phyloP scores from a whole-genome alignment of 257 asterid genomes.

The Solanum lycopersicoides region DNA sequence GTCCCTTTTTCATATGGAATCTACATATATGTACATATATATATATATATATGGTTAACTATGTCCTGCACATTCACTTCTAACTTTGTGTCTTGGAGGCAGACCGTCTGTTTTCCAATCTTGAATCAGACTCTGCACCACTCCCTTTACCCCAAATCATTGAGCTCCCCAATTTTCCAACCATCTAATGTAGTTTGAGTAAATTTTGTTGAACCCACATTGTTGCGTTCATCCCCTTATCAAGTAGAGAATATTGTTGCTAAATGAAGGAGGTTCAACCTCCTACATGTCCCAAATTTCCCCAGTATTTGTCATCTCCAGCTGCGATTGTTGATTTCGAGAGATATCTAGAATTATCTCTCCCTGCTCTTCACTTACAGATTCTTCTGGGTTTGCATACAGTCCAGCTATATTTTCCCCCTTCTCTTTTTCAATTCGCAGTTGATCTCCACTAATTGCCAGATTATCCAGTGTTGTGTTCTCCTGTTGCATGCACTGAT shows the following conservation, averaged over 20 bases:
- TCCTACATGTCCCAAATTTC: not conserved
- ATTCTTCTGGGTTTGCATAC: not conserved
- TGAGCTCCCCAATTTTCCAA: not conserved
- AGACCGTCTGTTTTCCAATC: not conserved
- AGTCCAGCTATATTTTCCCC: not conserved
- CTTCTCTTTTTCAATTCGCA: not conserved
- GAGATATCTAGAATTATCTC: not conserved
- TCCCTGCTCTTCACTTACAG: not conserved
- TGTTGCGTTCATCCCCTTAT: not conserved
- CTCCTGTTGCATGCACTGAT: not conserved
- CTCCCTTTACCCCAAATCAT: not conserved
- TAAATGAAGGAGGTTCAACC: not conserved
- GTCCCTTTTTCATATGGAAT: too few species aligned
- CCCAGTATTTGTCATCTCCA: not conserved
- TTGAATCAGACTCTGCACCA: not conserved
- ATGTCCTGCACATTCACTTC: not conserved
- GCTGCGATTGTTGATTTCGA: not conserved
- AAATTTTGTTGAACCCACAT: not conserved
- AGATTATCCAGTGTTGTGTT: not conserved
- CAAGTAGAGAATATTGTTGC: not conserved
- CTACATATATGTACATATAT: too few species aligned
- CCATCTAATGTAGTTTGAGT: not conserved
- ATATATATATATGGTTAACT: not conserved
- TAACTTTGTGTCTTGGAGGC: not conserved
- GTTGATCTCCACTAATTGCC: not conserved